Conservation (phyloP, 192 early-diverging fungal genomes). For the Linnemannia schmuckeri region DNA sequence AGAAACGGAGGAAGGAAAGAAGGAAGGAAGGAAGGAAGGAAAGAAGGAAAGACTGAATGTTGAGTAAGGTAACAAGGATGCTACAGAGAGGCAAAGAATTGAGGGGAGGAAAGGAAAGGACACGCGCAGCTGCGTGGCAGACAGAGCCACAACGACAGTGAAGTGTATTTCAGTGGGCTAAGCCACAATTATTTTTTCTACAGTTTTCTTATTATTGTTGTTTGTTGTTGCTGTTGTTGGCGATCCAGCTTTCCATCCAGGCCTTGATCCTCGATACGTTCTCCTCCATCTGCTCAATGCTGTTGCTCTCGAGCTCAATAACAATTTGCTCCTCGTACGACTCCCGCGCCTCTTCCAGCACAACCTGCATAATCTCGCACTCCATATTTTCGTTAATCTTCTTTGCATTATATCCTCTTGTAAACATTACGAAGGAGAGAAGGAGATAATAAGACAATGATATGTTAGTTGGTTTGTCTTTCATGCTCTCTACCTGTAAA, state of each 20-base stretch:
- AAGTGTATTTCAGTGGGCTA: no score
- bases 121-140: no score
- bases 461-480: no score
- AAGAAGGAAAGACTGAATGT: no score
- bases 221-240: constrained; percentile 40
- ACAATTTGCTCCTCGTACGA: constrained; percentile 86
- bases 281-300: constrained; percentile 90
- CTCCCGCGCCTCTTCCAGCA: constrained; percentile 89
- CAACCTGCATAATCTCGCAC: constrained; percentile 98
- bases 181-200: no score
- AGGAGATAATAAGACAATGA: not conserved
- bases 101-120: no score
- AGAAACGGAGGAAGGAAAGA: no score
- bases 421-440: not conserved
- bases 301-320: constrained; percentile 83
- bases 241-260: constrained; percentile 76
- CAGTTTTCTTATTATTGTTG: not conserved
- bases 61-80: no score
- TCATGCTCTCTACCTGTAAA: no score
- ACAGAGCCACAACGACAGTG: no score
- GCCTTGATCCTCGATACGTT: constrained; percentile 85
- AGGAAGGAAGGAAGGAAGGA: not conserved
- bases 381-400: constrained; percentile 96
- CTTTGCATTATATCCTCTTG: constrained; percentile 80
- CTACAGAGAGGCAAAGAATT: no score